phyloP scores from a whole-genome alignment of 2,329 filamentous ascomycete species.

The Alternaria longipes region DNA sequence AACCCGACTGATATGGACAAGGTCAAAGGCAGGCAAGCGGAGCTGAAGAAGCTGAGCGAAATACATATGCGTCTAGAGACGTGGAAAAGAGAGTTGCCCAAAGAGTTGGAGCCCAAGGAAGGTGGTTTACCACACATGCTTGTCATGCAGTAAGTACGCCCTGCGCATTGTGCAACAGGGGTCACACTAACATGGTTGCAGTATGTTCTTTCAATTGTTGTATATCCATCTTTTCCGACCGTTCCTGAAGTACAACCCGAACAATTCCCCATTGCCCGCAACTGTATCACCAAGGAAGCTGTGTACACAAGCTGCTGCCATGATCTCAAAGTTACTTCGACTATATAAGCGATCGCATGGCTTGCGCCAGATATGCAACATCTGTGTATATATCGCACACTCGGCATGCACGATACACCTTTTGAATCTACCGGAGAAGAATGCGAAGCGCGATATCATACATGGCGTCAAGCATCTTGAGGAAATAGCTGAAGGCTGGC shows the following conservation, averaged over 20 bases:
- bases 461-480: constrained; percentile 92
- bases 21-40: constrained; percentile 75
- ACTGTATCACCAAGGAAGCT: constrained; percentile 91
- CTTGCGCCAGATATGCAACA: constrained; percentile 92
- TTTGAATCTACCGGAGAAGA: constrained; percentile 91
- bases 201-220: constrained; percentile 97
- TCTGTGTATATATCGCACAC: constrained; percentile 94
- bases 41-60: constrained; percentile 92
- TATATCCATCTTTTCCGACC: constrained; percentile 96
- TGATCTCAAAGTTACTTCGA: constrained; percentile 92
- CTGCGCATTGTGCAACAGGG: neutral
- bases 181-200: constrained; percentile 53
- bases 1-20: constrained; percentile 74
- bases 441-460: constrained; percentile 85
- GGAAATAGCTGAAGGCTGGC: constrained; percentile 95
- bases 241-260: constrained; percentile 88
- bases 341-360: constrained; percentile 94
- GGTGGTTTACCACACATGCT: constrained; percentile 86
- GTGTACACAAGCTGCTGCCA: constrained; percentile 87
- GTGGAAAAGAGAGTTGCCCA: constrained; percentile 85
- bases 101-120: constrained; percentile 88
- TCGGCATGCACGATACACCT: constrained; percentile 95
- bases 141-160: constrained; percentile 79
- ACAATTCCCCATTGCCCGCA: constrained; percentile 80
- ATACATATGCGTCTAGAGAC: constrained; percentile 88